Evolutionary conservation across 208 protist species (phyloP).

Genomic region (Trypanosoma avium): DNA sequence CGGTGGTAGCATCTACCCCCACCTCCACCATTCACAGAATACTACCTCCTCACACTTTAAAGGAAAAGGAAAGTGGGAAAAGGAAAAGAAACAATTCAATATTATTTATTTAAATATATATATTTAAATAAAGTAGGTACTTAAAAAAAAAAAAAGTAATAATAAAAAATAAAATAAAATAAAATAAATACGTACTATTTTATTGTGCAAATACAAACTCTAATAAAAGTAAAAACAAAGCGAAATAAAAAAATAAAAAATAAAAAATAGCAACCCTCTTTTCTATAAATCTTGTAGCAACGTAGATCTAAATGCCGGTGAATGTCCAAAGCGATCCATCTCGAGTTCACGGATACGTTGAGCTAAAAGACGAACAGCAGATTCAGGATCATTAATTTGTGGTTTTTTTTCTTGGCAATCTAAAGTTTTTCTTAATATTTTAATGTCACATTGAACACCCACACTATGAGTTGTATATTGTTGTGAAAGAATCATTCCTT

Average conservation of each 20-base stretch:
- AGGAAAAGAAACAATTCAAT: neutral
- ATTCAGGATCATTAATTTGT: slow-evolving; percentile 6
- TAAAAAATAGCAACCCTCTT: slow-evolving; percentile 1
- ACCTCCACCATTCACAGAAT: slow-evolving; percentile 12
- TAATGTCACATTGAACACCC: slow-evolving; percentile 3
- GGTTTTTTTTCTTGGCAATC: neutral
- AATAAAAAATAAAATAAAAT: too few relatives aligned
- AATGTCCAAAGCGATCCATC: slow-evolving; percentile 11
- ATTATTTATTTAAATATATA: too few relatives aligned
- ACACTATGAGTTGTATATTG: neutral
- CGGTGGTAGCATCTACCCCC: neutral
- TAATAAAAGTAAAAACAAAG: neutral
- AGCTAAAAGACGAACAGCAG: slow-evolving; percentile 6
- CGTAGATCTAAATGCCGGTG: slow-evolving; percentile 5
- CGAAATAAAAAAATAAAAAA: slow-evolving; percentile 5
- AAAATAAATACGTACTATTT: too few relatives aligned
- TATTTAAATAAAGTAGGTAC: too few relatives aligned
- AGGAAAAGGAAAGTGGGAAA: slow-evolving; percentile 1
- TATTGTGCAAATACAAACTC: neutral
- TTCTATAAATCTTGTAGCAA: slow-evolving; percentile 10
- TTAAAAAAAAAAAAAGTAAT: too few relatives aligned
- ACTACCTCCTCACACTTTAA: neutral
- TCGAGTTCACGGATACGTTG: slow-evolving; percentile 12
- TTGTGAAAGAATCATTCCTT: neutral
- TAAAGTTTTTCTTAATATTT: neutral